phyloP scores from a whole-genome alignment of 345 rosid genomes.

The Camelina hispida region DNA sequence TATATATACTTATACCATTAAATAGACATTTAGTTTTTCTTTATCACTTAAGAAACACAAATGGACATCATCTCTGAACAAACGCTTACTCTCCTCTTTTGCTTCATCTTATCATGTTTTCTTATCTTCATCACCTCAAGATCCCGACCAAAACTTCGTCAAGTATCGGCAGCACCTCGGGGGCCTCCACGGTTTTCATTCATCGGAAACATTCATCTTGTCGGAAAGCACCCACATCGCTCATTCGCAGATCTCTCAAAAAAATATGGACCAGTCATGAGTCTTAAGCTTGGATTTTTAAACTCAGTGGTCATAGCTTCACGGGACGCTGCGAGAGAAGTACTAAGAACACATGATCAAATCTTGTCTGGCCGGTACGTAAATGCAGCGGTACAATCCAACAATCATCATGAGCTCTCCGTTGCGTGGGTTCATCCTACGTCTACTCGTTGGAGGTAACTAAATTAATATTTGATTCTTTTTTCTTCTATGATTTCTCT shows the following conservation, averaged over 20 bases:
- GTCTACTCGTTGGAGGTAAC: constrained; percentile 35
- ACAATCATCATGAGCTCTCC: constrained; percentile 37
- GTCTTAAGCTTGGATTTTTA: constrained; percentile 42
- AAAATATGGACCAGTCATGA: constrained; percentile 55
- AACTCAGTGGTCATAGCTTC: constrained; percentile 42
- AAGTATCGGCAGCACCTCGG: background rate
- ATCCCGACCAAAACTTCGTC: background rate
- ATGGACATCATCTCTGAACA: constrained; percentile 43
- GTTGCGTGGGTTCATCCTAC: constrained; percentile 44
- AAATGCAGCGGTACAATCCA: constrained; percentile 25
- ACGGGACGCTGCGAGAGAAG: constrained; percentile 40
- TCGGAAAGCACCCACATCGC: constrained; percentile 49
- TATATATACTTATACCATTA: too few species aligned
- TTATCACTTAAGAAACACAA: background rate
- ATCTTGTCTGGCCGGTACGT: constrained; percentile 33
- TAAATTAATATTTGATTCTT: background rate
- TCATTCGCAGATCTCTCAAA: constrained; percentile 47
- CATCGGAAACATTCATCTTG: constrained; percentile 51
- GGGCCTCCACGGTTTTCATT: constrained; percentile 49
- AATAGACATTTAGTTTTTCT: too few species aligned
- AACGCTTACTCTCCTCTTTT: constrained; percentile 30
- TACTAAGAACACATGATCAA: constrained; percentile 46
- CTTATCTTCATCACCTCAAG: constrained; percentile 36
- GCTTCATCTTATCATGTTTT: constrained; percentile 56
- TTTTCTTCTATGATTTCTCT: background rate